Evolutionary conservation across 1,139 yeast species (phyloP), one percentile per base, ranked within the genome.

Genomic region (Zygosaccharomyces pseudobailii): DNA sequence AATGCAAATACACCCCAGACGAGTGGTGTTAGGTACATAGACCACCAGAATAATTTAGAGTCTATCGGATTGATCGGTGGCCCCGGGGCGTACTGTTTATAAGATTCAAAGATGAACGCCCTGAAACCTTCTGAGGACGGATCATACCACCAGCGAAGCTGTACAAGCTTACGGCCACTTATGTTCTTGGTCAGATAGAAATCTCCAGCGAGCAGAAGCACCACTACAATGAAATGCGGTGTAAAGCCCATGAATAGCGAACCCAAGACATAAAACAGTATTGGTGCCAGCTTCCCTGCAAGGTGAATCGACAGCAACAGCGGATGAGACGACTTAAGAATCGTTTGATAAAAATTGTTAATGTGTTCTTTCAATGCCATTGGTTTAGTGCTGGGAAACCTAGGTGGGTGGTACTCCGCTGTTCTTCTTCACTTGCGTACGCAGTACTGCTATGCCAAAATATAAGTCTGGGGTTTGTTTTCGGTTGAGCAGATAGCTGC

Each of bases 81-180:
- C 5, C 62, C 64, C 3, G 57, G 54, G 1, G 57, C 54, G 32
- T 60, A 63, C 46, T 65, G 64, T 45, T 65, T 66, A 44, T 58
- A 57, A 3, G 68, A 62, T 51, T 66, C 70, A 40, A 63, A 63
- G 20, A 55, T 59, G 43, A 66, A 62, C 5, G 61, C 58, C 20
- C 77, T 35, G 75, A 74, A 62, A 17, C 55, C 54, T 9, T 54
- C 46, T 5, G 59, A 53, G 2, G 62, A 53, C 1, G 63, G 56
- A 44, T 85, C 90, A 64, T 87, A 88, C 96, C 96, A 89, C 96
- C 97, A 90, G 56, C 98, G 76, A 53, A 92, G 74, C 0, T 97
- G 97, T 5, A 92, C 97, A 48, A 92, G 69, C 46, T 87, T 75
- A 51, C 97, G 73, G 0, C 98, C 98, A 13, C 95, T 75, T 13